Evolutionary conservation across 352 stramenopile species (phyloP).

Genomic region (Pythium utonaiense): DNA sequence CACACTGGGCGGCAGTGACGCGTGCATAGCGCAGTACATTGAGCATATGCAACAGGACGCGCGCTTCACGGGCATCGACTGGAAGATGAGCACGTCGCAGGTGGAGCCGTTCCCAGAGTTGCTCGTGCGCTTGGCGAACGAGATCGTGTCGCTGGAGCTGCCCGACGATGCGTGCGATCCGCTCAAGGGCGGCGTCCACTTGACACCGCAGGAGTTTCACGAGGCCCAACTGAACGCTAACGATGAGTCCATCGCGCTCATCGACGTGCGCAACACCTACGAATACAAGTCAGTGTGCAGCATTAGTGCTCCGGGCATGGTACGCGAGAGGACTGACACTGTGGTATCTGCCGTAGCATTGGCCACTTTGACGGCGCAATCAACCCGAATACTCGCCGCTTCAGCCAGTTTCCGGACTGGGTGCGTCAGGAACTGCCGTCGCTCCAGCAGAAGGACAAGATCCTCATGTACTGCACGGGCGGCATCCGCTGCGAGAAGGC

Average conservation of each 20-base stretch:
- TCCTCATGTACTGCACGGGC: constrained; percentile 88
- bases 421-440: constrained; percentile 47
- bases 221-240: constrained; percentile 26
- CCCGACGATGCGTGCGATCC: constrained; percentile 48
- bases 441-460: constrained; percentile 63
- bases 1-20: constrained; percentile 52
- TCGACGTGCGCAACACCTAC: constrained; percentile 80
- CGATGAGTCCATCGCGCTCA: constrained; percentile 39
- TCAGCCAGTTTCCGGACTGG: constrained; percentile 76
- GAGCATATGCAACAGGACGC: constrained; percentile 37
- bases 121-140: constrained; percentile 55
- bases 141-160: constrained; percentile 81
- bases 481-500: constrained; percentile 85
- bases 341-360: constrained; percentile 29
- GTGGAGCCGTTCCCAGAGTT: constrained; percentile 63
- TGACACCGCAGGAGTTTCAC: constrained; percentile 68
- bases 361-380: constrained; percentile 71
- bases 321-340: background rate
- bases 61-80: constrained; percentile 58
- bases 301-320: background rate
- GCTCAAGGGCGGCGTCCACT: constrained; percentile 39
- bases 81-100: constrained; percentile 65
- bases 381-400: constrained; percentile 78
- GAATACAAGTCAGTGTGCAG: constrained; percentile 55
- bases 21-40: constrained; percentile 62